Conservation (phyloP, 73 alveolate genomes). For the Tetrahymena elliotti region DNA sequence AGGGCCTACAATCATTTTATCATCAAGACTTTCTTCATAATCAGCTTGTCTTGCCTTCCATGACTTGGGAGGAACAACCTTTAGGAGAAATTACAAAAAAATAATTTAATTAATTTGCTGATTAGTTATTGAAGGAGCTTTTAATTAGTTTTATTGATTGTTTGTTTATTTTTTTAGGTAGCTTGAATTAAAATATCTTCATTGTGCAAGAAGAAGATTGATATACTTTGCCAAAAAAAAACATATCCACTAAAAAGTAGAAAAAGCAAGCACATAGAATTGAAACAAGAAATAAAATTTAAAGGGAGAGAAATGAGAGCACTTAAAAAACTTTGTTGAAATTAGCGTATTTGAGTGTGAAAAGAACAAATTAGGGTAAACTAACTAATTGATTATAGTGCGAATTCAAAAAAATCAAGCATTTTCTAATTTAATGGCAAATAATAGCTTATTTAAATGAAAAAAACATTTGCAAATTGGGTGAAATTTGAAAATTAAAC, state of each 20-base stretch:
- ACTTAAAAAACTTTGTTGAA: background rate
- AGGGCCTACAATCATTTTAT: constrained; percentile 52
- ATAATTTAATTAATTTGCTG: background rate
- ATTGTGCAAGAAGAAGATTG: background rate
- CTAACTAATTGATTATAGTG: background rate
- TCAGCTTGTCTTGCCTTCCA: constrained; percentile 70
- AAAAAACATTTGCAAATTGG: background rate
- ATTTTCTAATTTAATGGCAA: background rate
- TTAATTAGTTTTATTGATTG: background rate
- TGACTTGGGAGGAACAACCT: constrained; percentile 77
- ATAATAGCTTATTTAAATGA: background rate
- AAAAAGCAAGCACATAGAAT: background rate
- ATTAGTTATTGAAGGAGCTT: background rate
- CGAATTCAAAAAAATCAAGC: background rate
- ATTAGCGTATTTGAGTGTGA: background rate
- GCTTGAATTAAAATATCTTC: background rate
- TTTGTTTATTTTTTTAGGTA: background rate
- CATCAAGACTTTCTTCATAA: constrained; percentile 36
- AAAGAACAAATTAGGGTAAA: background rate
- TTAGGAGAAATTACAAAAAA: background rate
- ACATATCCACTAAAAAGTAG: background rate
- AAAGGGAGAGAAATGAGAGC: background rate
- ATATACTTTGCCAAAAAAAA: background rate
- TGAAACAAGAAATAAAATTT: background rate
- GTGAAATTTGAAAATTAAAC: background rate